Percentiles rank a stretch among this genome's conserved stretches.
phyloP scores from a whole-genome alignment of 495 filamentous ascomycete species.

The Trichoderma reesei region DNA sequence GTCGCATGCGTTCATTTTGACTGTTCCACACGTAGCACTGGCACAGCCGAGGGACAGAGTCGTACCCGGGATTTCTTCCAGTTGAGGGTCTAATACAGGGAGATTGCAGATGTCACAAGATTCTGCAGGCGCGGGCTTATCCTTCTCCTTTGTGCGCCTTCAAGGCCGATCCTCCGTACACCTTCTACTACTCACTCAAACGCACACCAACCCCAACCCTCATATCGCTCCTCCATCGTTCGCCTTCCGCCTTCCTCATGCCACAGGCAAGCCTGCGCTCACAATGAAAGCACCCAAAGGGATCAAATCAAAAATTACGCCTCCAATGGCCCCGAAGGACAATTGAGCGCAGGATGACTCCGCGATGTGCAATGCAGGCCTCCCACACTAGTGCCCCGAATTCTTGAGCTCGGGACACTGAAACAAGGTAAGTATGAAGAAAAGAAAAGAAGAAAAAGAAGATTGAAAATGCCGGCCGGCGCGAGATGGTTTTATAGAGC shows the following conservation, averaged over 20 bases:
- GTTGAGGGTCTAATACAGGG: too few relatives aligned
- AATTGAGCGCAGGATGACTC: constrained; percentile 7
- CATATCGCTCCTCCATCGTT: too few relatives aligned
- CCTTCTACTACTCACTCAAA: not conserved
- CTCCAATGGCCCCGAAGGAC: constrained; percentile 8
- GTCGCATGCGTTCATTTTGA: too few relatives aligned
- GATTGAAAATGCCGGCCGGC: not conserved
- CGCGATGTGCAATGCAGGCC: constrained; percentile 9
- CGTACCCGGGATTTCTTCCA: too few relatives aligned
- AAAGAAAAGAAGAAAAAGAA: not conserved
- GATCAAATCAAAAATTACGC: constrained; percentile 4
- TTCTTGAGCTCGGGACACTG: constrained; percentile 6
- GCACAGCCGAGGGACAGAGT: too few relatives aligned
- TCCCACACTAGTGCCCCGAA: constrained; percentile 4
- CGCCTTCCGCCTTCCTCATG: constrained; percentile 1
- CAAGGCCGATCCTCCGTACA: too few relatives aligned
- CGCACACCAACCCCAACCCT: not conserved
- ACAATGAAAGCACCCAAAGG: not conserved
- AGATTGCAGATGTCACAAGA: too few relatives aligned
- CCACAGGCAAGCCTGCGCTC: constrained; percentile 6
- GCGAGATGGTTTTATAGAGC: not conserved
- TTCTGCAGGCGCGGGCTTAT: too few relatives aligned
- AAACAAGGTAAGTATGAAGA: constrained; percentile 9
- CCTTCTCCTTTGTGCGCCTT: too few relatives aligned
- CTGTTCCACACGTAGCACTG: too few relatives aligned